A percentile compares a stretch with the other conserved stretches of the same genome.
Evolutionary conservation across 1,284 basidiomycete genomes (phyloP).

Genomic region (Athelia sp.): DNA sequence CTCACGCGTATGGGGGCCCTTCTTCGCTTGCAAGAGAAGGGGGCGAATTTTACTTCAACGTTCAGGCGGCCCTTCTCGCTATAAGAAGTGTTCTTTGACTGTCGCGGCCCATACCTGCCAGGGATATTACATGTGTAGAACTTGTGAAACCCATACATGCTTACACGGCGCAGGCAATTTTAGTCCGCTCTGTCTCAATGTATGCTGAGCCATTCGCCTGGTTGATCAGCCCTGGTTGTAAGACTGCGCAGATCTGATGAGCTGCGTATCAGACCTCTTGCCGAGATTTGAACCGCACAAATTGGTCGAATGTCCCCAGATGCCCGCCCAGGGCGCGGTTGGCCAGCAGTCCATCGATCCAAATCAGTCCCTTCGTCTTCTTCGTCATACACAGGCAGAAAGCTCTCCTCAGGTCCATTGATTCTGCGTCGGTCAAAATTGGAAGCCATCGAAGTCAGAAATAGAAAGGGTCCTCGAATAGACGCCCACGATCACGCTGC

Average conservation of each 20-base stretch:
- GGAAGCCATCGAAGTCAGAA: slow-evolving; percentile 31
- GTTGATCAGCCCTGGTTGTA: slow-evolving; percentile 84
- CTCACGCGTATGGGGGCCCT: slow-evolving; percentile 84
- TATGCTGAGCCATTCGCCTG: slow-evolving; percentile 96
- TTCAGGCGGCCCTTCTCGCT: slow-evolving; percentile 86
- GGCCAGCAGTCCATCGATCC: slow-evolving; percentile 23
- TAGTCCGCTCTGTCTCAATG: slow-evolving; percentile 85
- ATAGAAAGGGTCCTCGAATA: neutral
- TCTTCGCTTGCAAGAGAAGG: slow-evolving; percentile 79
- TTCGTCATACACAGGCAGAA: slow-evolving; percentile 54
- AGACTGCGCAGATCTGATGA: slow-evolving; percentile 46
- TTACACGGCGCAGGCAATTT: slow-evolving; percentile 93
- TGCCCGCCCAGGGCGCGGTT: slow-evolving; percentile 44
- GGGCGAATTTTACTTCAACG: slow-evolving; percentile 95
- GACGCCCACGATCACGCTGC: neutral
- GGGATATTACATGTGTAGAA: slow-evolving; percentile 6
- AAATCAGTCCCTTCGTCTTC: slow-evolving; percentile 26
- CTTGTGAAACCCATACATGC: slow-evolving; percentile 19
- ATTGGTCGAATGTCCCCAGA: slow-evolving; percentile 74
- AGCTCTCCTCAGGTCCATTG: slow-evolving; percentile 84
- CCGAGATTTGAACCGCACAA: slow-evolving; percentile 48
- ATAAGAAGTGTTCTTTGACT: slow-evolving; percentile 75
- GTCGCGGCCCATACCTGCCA: slow-evolving; percentile 87
- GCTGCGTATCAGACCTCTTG: neutral
- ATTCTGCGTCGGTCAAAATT: slow-evolving; percentile 81